Percentiles rank a stretch among this genome's conserved stretches.
Evolutionary conservation across 441 rosid genomes (phyloP).

Genomic region (Melastoma candidum): DNA sequence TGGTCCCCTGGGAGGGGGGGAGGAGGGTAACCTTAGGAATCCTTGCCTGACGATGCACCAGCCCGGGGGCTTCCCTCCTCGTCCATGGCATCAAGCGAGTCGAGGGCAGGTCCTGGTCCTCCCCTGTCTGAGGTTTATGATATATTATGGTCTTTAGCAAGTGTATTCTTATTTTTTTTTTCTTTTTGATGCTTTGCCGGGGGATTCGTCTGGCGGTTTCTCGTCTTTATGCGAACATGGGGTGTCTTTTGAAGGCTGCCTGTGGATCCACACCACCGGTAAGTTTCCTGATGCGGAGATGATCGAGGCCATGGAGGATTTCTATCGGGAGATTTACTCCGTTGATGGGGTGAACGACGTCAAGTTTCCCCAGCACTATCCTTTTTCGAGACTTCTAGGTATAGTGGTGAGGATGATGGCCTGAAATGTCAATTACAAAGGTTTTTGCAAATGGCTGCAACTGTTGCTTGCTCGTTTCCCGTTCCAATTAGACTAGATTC

Average conservation of each 20-base stretch:
- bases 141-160: background rate
- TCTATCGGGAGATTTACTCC: conserved; percentile 69
- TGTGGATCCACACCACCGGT: conserved; percentile 89
- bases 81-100: conserved; percentile 82
- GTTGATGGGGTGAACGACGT: conserved; percentile 56
- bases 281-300: conserved; percentile 78
- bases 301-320: conserved; percentile 79
- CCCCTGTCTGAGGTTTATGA: conserved; percentile 61
- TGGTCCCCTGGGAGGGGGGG: conserved; percentile 1
- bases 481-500: background rate
- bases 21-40: conserved; percentile 54
- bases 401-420: conserved; percentile 1
- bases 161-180: background rate
- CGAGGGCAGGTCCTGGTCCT: conserved; percentile 91
- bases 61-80: conserved; percentile 90
- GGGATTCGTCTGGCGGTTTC: background rate
- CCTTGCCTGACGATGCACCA: conserved; percentile 92
- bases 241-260: conserved; percentile 40
- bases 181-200: background rate
- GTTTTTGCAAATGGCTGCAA: too few relatives aligned
- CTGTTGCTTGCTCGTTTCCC: background rate
- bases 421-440: too few relatives aligned
- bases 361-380: conserved; percentile 72
- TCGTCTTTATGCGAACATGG: background rate
- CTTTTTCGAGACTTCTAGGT: conserved; percentile 82